phyloP scores from a whole-genome alignment of 2,329 filamentous ascomycete species.

The Xylariaceae sp. region DNA sequence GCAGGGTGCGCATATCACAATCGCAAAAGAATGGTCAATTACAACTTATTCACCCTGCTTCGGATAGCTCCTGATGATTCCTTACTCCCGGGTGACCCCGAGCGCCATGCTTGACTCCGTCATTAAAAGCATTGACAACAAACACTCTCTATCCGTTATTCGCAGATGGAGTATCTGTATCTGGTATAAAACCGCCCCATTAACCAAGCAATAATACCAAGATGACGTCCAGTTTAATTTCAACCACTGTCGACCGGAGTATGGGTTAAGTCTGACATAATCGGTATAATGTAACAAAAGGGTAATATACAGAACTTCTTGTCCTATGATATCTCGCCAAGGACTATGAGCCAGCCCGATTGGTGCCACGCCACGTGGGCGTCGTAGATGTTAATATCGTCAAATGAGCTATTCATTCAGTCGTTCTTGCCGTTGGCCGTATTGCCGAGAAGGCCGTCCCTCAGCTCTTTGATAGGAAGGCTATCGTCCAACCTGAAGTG shows the following conservation, averaged over 20 bases:
- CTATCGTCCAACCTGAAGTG: constrained; percentile 60
- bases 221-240: constrained; percentile 10
- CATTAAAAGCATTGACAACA: too few species aligned
- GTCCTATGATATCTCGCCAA: constrained; percentile 15
- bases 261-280: constrained; percentile 15
- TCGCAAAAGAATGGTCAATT: too few species aligned
- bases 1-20: too few species aligned
- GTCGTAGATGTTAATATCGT: constrained; percentile 4
- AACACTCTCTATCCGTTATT: too few species aligned
- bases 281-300: constrained; percentile 21
- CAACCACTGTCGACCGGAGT: constrained; percentile 11
- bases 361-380: constrained; percentile 7
- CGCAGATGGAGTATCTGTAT: neutral
- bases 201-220: too few species aligned
- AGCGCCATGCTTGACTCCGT: too few species aligned
- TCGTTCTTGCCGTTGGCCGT: constrained; percentile 47
- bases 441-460: constrained; percentile 60
- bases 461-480: constrained; percentile 45
- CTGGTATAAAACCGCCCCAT: too few species aligned
- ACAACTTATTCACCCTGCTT: too few species aligned
- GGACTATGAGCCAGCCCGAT: constrained; percentile 17
- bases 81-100: too few species aligned
- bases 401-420: constrained; percentile 24
- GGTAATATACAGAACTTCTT: constrained; percentile 30
- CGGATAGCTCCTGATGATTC: too few species aligned